Base-by-base conservation (phyloP, 2,329 filamentous ascomycete species). In the Lecanicillium sp. region DNA sequence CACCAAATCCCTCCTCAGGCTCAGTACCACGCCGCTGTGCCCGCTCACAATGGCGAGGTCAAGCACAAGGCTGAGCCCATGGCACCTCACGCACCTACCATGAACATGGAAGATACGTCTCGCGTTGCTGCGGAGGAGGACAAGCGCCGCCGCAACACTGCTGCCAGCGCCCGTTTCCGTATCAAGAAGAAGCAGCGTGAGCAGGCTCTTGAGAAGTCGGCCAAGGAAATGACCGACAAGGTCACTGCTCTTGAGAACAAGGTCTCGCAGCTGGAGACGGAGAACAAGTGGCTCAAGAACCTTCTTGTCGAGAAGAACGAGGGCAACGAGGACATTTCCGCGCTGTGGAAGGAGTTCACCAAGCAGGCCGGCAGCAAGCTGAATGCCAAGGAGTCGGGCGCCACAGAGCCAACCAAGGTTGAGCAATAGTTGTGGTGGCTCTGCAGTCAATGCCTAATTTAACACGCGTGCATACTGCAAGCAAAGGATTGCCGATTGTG, bases 121-220 rank as follows among this genome's bases (percentile, higher is more conserved):
- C 81, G 84, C 29, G 49, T 79, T 5, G 83, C 83, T 11, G 87
- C 87, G 17, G 87, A 94, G 60, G 87, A 94, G 62, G 87, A 94
- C 59, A 94, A 94, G 67, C 82, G 87, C 36, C 79, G 87, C 43
- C 80, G 87, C 47, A 94, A 94, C 65, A 94, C 88, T 3, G 87
- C 87, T 22, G 87, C 87, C 40, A 88, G 82, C 48, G 87, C 87
- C 14, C 83, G 87, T 36, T 94, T 94, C 73, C 83, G 87, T 43
- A 79, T 92, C 58, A 94, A 94, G 79, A 94, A 94, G 81, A 94
- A 94, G 77, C 86, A 92, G 65, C 82, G 87, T 36, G 87, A 94
- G 68, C 84, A 89, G 61, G 83, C 85, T 8, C 77, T 94, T 37
- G 86, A 90, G 61, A 79, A 79, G 54, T 82, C 79, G 4, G 81